Conservation (phyloP, 2,329 filamentous ascomycete species). For the Aspergillus ruber region DNA sequence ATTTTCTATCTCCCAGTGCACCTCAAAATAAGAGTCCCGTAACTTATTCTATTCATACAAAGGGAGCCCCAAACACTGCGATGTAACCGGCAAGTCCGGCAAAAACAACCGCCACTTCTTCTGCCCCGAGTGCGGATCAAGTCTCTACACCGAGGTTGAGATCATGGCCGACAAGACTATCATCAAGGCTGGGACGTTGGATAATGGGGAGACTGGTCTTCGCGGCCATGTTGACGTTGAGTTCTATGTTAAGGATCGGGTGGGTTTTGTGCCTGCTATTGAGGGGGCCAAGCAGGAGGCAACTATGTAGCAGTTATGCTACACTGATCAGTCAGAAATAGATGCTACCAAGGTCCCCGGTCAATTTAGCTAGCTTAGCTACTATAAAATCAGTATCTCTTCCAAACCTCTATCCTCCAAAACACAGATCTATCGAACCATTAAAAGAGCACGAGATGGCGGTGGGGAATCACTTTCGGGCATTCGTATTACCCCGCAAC, state of each 20-base stretch:
- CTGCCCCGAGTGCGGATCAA: conserved; percentile 47
- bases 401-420: no score
- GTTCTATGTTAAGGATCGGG: conserved; percentile 48
- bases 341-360: no score
- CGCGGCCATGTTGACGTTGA: conserved; percentile 44
- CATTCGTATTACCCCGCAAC: no score
- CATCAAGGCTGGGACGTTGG: conserved; percentile 49
- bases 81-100: conserved; percentile 44
- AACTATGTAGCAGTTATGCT: not conserved
- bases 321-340: no score
- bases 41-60: conserved; percentile 29
- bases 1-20: conserved; percentile 29
- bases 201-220: conserved; percentile 43
- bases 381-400: no score
- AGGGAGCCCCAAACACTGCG: conserved; percentile 45
- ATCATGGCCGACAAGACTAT: conserved; percentile 46
- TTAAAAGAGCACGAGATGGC: no score
- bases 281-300: conserved; percentile 43
- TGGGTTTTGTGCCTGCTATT: conserved; percentile 37
- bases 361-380: no score
- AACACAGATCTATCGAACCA: no score
- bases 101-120: conserved; percentile 54
- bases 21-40: conserved; percentile 35
- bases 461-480: no score
- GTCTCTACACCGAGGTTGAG: conserved; percentile 48